Evolutionary conservation across 2,329 filamentous ascomycete species (phyloP), one percentile per base, ranked within the genome.

Genomic region (Cyphellophora europaea): DNA sequence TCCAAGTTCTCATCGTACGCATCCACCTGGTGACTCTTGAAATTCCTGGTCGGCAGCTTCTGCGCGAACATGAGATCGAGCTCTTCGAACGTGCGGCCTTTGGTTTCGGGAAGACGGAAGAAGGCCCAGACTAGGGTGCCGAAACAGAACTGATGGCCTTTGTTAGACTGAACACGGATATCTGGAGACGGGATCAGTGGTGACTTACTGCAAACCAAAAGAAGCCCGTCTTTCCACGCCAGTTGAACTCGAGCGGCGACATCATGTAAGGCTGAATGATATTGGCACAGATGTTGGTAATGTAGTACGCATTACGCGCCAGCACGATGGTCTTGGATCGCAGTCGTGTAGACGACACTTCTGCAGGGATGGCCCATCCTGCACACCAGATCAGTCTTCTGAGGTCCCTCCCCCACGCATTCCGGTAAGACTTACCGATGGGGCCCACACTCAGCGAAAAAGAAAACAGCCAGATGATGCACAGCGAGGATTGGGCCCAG

Each of bases 361-460:
- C 71, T 0, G 69, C 61, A 19, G 73, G 59, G 13, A 74, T 51
- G 23, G 72, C 59, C n/a, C 73, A 51, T n/a, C n/a, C n/a, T n/a
- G n/a, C n/a, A n/a, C n/a, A n/a, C n/a, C n/a, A n/a, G 1, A n/a
- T n/a, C n/a, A n/a, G n/a, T n/a, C n/a, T n/a, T n/a, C n/a, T n/a
- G n/a, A n/a, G n/a, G n/a, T n/a, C n/a, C n/a, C n/a, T n/a, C n/a
- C n/a, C n/a, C n/a, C n/a, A n/a, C 0, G 61, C 62, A 49, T 70
- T 72, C 11, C 65, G 68, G 6, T 67, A 59, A 0, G 68, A 67
- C 21, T 25, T 25, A 25, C 63, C 69, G 3, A 73, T 62, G 0
- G 69, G 69, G 0, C 70, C 72, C 11, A 74, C 61, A 4, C 66
- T 65, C 40, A 66, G 62, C 53, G 68, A 67, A 51, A 74, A 75